Base-by-base conservation (phyloP, 2,329 filamentous ascomycete species). In the Botrytis cinerea region DNA sequence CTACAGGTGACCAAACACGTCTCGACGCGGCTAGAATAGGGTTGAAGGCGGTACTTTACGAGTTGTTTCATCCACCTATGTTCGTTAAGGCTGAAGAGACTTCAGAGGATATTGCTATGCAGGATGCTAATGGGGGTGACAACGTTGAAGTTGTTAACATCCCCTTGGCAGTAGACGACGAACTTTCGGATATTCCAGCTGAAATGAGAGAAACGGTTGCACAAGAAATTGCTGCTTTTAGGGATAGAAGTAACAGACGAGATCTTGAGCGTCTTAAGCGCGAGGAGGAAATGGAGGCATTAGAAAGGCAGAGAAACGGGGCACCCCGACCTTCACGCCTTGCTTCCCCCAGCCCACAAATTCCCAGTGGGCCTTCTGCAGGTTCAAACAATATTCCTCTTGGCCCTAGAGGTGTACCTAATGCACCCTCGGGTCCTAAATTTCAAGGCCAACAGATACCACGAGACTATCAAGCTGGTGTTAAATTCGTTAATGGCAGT, bases 161-260 rank as follows among this genome's bases (percentile, higher is more conserved):
- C 74, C 92, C 94, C 6, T 87, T 97, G 46, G 90, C 91, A 1
- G 89, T 92, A 70, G 96, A 99, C 76, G 97, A 99, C 80, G 96
- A 99, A 80, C 86, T 99, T 62, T 92, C 95, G 32, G 96, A 99
- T 79, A 98, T 99, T 66, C 96, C 96, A 0, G 92, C 93, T 0
- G 96, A 98, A 81, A 97, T 97, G 94, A 91, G 96, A 38, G 96
- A 97, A 81, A 95, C 94, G 0, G 96, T 99, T 25, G 93, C 96
- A 0, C 92, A 92, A 73, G 97, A 99, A 81, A 99, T 99, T 79
- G 91, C 94, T 0, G 93, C 95, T 0, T 99, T 99, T 85, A 89
- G 96, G 76, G 96, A 99, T 77, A 89, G 95, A 32, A 98, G 95
- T 78, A 97, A 91, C 74, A 90, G 92, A 75, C 88, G 95, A 57